Base-by-base conservation (phyloP, 148 eudicot species). In the Camellia sinensis region DNA sequence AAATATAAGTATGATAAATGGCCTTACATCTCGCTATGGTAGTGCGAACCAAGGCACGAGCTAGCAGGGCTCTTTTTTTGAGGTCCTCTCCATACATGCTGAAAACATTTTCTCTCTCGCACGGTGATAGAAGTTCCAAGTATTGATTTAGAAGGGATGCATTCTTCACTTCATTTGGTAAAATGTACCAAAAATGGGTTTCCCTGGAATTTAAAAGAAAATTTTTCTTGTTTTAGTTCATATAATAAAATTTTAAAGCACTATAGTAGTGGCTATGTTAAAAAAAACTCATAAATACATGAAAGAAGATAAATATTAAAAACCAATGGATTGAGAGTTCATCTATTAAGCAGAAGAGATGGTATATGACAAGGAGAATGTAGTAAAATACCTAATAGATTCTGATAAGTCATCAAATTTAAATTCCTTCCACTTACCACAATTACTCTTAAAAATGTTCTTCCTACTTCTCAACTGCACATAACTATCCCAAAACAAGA, bases 41-140 rank as follows among this genome's bases (percentile, higher is more conserved):
- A n/a, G 98, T 88, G 68, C 98, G 97, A 81, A 93, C 94, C 73
- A 95, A 80, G 44, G 89, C 87, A 70, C 97, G 97, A 62, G 98
- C 94, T 37, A 93, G 82, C 56, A 95, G 62, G 21, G 98, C 95
- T 66, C 88, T 87, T 79, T 92, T 93, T 81, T 80, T 83, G 60
- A 86, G 84, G 81, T 88, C 87, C 53, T 87, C 91, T 18, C 87
- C 89, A 2, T 22, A 71, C 70, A 91, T 85, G 48, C 89, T 80
- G 29, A 87, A 83, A 56, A 95, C 90, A 72, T 76, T 88, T 71
- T 87, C 87, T 84, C 84, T 90, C 90, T 95, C 97, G 68, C 79
- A 82, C 45, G 94, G 91, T 5, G 95, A 89, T 61, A 95, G 85
- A 75, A 95, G 84, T 62, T 93, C 90, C 45, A 89, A 15, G 82